Conservation (phyloP, 352 stramenopile genomes). For the Phytophthora brassicae region DNA sequence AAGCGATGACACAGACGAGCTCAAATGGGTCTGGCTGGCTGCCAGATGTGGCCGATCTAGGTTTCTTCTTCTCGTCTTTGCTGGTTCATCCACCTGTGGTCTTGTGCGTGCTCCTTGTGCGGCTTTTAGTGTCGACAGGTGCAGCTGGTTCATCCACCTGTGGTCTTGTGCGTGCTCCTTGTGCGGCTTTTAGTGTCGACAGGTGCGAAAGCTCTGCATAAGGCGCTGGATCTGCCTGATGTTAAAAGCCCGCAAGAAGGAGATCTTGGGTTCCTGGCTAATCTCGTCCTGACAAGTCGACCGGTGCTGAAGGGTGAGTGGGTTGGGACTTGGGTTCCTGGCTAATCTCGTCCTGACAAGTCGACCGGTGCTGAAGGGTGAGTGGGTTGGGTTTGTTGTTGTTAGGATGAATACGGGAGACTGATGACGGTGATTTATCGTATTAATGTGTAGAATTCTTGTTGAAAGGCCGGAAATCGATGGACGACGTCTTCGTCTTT, state of each 20-base stretch:
- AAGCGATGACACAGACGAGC: conserved; percentile 17
- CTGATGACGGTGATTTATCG: conserved; percentile 2
- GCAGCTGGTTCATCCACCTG: conserved; percentile 56
- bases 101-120: conserved; percentile 58
- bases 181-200: conserved; percentile 55
- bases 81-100: conserved; percentile 64
- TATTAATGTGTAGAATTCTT: conserved; percentile 47
- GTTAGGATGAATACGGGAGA: neutral
- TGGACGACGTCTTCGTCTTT: conserved; percentile 80
- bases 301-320: conserved; percentile 63
- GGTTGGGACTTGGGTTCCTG: conserved; percentile 50
- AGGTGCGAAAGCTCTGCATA: conserved; percentile 39
- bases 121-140: conserved; percentile 48
- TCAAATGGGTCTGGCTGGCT: conserved; percentile 39
- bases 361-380: conserved; percentile 67
- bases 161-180: conserved; percentile 63
- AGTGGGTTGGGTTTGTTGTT: neutral
- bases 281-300: conserved; percentile 58
- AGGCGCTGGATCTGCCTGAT: conserved; percentile 50
- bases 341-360: conserved; percentile 60
- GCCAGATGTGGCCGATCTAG: conserved; percentile 55
- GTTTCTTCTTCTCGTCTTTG: conserved; percentile 50
- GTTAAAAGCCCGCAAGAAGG: conserved; percentile 67
- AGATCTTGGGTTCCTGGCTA: conserved; percentile 63
- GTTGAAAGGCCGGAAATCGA: conserved; percentile 62